Evolutionary conservation across 352 stramenopile species (phyloP).

Genomic region (Paralagenidium karlingii): DNA sequence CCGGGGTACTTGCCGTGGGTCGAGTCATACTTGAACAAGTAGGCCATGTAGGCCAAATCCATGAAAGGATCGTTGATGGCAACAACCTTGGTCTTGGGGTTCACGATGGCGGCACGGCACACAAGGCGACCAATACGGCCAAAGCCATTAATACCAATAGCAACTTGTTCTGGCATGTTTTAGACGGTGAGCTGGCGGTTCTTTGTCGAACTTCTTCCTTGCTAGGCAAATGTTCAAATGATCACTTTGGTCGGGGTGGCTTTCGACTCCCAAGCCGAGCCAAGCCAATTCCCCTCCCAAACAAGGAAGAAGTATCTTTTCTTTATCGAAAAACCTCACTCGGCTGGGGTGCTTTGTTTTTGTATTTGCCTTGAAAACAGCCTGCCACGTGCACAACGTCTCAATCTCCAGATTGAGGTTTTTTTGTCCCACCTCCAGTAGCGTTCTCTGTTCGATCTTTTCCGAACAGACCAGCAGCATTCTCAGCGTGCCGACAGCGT

Average conservation of each 20-base stretch:
- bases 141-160: slow-evolving; percentile 44
- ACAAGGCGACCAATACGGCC: slow-evolving; percentile 43
- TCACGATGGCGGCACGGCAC: slow-evolving; percentile 23
- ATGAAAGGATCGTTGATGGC: slow-evolving; percentile 53
- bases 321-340: background rate
- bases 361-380: no score
- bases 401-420: no score
- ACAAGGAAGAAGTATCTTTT: background rate
- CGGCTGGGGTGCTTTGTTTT: no score
- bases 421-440: no score
- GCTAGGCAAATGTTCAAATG: background rate
- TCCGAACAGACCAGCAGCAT: no score
- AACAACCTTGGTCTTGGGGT: slow-evolving; percentile 33
- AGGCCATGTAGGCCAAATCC: slow-evolving; percentile 60
- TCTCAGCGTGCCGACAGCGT: no score
- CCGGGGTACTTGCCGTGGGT: slow-evolving; percentile 88
- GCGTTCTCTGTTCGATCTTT: no score
- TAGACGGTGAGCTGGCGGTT: no score
- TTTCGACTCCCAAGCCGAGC: background rate
- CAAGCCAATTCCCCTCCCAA: background rate
- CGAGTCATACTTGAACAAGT: slow-evolving; percentile 97
- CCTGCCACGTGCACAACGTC: no score
- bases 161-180: slow-evolving; percentile 21
- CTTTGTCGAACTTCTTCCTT: background rate
- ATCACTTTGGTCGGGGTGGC: background rate